Evolutionary conservation across 2,329 filamentous ascomycete species (phyloP), one percentile per base, ranked within the genome.

Genomic region (Sarocladium oryzae): DNA sequence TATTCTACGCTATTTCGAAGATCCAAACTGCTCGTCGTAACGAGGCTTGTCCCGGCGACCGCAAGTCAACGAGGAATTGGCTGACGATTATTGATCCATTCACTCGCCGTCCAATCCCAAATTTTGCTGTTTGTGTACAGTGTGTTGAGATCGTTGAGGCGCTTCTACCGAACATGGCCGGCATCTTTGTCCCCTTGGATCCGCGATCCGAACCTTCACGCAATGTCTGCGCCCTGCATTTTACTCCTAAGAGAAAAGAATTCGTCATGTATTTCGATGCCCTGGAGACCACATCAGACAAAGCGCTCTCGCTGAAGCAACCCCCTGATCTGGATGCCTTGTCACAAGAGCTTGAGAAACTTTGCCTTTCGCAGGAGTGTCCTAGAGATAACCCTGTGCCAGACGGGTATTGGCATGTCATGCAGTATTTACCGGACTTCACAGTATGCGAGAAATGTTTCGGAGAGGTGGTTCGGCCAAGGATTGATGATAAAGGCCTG

Each of bases 361-460:
- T 86, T 53, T 75, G 75, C 18, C 20, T 24, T 15, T 67, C 70
- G 4, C 66, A 81, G 24, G 73, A 78, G 2, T 95, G 89, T 62
- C 71, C 73, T 18, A 76, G 81, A 30, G 82, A 87, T 61, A 77
- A 74, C n/a, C 74, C 81, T 4, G 67, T 86, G 2, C 66, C 73
- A n/a, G 77, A 81, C 51, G 77, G 75, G 11, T 71, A 76, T 35
- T 96, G 91, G 91, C 84, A 95, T 65, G 83, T 79, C 51, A 89
- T 95, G 65, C 81, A 86, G 1, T 74, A 79, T 13, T 70, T 95
- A 0, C 88, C 86, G 0, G 80, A 90, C 45, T 82, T 96, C 60
- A 89, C 86, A 1, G 85, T 95, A 3, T 97, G 91, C 66, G 82
- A 87, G 56, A 88, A 92, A 66, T 97, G 91, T 66, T 96, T 87